Evolutionary conservation across 176 grass and related monocot species (phyloP).

Genomic region (Calamus simplicifolius): DNA sequence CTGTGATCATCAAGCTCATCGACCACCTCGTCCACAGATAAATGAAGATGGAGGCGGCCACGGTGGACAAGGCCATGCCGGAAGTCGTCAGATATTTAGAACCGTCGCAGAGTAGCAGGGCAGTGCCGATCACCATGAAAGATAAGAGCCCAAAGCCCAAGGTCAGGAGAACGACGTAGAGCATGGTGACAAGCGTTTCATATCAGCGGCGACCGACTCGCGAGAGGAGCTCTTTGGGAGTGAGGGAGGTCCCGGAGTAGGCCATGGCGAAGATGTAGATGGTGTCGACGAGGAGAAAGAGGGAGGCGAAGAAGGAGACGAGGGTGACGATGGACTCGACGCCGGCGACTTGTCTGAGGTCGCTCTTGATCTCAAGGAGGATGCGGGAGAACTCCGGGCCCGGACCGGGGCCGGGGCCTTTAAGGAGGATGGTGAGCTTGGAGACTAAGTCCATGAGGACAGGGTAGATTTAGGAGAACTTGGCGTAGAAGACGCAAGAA

Average conservation of each 20-base stretch:
- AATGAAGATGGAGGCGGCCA: slow-evolving; percentile 12
- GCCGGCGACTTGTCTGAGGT: slow-evolving; percentile 13
- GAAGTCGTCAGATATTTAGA: not conserved
- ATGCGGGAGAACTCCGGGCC: not conserved
- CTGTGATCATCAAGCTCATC: slow-evolving; percentile 29
- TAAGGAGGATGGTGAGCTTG: slow-evolving; percentile 11
- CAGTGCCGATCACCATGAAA: slow-evolving; percentile 1
- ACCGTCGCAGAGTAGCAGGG: not conserved
- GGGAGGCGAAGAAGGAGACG: slow-evolving; percentile 12
- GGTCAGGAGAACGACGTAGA: slow-evolving; percentile 23
- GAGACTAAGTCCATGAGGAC: slow-evolving; percentile 10
- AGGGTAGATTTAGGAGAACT: slow-evolving; percentile 13
- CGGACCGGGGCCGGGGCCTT: not conserved
- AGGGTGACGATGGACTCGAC: not conserved
- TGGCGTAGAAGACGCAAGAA: slow-evolving; percentile 30
- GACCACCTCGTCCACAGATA: slow-evolving; percentile 36
- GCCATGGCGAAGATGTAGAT: slow-evolving; percentile 26
- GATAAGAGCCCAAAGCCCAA: slow-evolving; percentile 22
- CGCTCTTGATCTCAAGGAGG: slow-evolving; percentile 5
- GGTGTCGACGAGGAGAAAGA: slow-evolving; percentile 18
- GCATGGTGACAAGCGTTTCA: slow-evolving; percentile 24
- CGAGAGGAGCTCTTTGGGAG: slow-evolving; percentile 20
- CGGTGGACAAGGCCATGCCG: not conserved
- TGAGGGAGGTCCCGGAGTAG: slow-evolving; percentile 6
- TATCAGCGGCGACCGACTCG: slow-evolving; percentile 31